Conservation (phyloP, 2,329 filamentous ascomycete genomes). For the Cercospora brassicicola region DNA sequence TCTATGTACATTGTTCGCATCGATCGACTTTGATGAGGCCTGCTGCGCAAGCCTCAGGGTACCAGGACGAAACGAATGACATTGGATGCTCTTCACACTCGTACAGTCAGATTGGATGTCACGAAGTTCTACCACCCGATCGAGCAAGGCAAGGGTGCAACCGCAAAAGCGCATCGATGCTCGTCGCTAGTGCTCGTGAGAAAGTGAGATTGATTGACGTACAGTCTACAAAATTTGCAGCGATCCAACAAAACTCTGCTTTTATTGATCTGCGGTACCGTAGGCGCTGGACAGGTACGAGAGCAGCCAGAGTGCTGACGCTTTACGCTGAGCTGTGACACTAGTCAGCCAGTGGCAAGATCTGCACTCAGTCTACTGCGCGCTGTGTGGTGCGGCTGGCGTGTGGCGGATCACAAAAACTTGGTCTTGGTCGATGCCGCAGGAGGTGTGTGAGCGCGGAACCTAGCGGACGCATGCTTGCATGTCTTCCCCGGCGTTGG, state of each 20-base stretch:
- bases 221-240: neutral
- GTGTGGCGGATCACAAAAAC: conserved; percentile 1
- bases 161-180: neutral
- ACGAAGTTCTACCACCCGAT: neutral
- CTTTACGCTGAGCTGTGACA: neutral
- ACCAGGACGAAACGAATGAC: neutral
- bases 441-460: neutral
- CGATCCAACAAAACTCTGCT: conserved; percentile 1
- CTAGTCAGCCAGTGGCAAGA: conserved; percentile 4
- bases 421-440: conserved; percentile 2
- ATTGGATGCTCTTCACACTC: neutral
- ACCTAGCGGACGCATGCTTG: conserved; percentile 6
- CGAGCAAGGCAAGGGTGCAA: neutral
- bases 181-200: neutral
- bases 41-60: neutral
- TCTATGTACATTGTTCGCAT: neutral
- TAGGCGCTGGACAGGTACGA: conserved; percentile 1
- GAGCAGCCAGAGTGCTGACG: neutral
- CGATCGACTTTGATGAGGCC: neutral
- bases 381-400: neutral
- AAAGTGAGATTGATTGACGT: neutral
- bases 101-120: conserved; percentile 3
- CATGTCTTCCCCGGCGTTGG: conserved; percentile 13
- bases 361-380: neutral
- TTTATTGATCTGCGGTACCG: conserved; percentile 1